Percentiles rank a stretch among this genome's conserved stretches.
Evolutionary conservation across 352 stramenopile species (phyloP).

Genomic region (Globisporangium nodosum): DNA sequence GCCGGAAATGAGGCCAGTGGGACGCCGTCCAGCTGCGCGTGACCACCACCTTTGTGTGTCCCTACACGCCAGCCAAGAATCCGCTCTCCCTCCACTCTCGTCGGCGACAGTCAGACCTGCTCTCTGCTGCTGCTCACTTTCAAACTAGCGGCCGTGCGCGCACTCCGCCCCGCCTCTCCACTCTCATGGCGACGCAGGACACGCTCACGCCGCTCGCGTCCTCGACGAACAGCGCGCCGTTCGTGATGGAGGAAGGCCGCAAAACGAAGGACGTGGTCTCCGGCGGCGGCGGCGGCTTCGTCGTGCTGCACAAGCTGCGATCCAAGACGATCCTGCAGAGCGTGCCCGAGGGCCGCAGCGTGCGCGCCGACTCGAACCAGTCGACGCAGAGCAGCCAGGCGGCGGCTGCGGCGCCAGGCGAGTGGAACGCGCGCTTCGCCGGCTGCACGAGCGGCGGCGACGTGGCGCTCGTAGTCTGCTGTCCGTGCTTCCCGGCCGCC

Average conservation of each 20-base stretch:
- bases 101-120: too few relatives aligned
- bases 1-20: too few relatives aligned
- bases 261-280: neutral
- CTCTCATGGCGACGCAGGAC: neutral
- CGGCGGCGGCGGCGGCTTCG: neutral
- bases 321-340: slow-evolving; percentile 10
- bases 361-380: slow-evolving; percentile 11
- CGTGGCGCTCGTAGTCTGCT: slow-evolving; percentile 16
- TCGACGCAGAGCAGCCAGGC: slow-evolving; percentile 6
- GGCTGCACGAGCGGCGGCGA: slow-evolving; percentile 5
- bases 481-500: slow-evolving; percentile 36
- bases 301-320: slow-evolving; percentile 5
- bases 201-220: slow-evolving; percentile 8
- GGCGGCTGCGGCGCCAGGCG: neutral
- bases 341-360: slow-evolving; percentile 7
- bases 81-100: neutral
- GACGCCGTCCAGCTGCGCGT: too few relatives aligned
- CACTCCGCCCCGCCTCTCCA: neutral
- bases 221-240: slow-evolving; percentile 6
- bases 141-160: neutral
- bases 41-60: too few relatives aligned
- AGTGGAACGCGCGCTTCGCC: slow-evolving; percentile 5
- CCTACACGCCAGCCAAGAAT: neutral
- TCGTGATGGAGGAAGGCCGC: slow-evolving; percentile 10
- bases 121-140: neutral